Percentiles rank a stretch among this genome's conserved stretches.
These are phyloP conservation scores for Teunomyces stri DNA, from an alignment of 805 yeast species.

Conservation along the genomic window DNA sequence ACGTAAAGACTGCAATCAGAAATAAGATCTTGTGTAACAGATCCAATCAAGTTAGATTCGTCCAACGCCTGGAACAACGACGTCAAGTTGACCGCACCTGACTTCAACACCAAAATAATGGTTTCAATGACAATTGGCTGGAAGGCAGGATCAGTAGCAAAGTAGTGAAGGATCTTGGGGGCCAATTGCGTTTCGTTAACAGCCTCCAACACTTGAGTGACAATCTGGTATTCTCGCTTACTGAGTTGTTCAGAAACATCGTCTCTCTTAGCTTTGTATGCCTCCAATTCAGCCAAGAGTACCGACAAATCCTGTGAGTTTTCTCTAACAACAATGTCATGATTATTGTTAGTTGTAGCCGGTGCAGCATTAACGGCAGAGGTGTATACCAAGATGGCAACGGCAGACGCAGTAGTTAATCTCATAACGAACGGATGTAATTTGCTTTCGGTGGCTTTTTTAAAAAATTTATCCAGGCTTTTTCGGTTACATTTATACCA, in stretches of 20 bases:
- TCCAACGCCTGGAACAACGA: slow-evolving; percentile 35
- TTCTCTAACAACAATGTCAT: slow-evolving; percentile 9
- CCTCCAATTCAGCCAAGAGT: slow-evolving; percentile 23
- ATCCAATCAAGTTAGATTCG: slow-evolving; percentile 33
- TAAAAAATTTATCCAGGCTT: too few relatives aligned
- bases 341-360: slow-evolving; percentile 13
- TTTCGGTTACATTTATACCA: not conserved
- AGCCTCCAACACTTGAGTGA: slow-evolving; percentile 38
- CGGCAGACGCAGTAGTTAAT: slow-evolving; percentile 28
- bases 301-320: slow-evolving; percentile 16
- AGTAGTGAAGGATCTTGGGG: slow-evolving; percentile 32
- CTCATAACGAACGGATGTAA: slow-evolving; percentile 21
- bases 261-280: slow-evolving; percentile 29
- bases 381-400: slow-evolving; percentile 25
- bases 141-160: slow-evolving; percentile 26
- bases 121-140: slow-evolving; percentile 26
- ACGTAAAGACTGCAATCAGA: slow-evolving; percentile 39
- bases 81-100: slow-evolving; percentile 31
- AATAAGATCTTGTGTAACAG: slow-evolving; percentile 34
- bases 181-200: slow-evolving; percentile 36
- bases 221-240: slow-evolving; percentile 39
- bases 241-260: slow-evolving; percentile 20
- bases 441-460: not conserved
- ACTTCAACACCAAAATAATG: slow-evolving; percentile 29
- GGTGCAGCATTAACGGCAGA: slow-evolving; percentile 36